A percentile compares a stretch with the other conserved stretches of the same genome.
Evolutionary conservation across 2,329 filamentous ascomycete genomes (phyloP).

Genomic region (Penicillium sp.): DNA sequence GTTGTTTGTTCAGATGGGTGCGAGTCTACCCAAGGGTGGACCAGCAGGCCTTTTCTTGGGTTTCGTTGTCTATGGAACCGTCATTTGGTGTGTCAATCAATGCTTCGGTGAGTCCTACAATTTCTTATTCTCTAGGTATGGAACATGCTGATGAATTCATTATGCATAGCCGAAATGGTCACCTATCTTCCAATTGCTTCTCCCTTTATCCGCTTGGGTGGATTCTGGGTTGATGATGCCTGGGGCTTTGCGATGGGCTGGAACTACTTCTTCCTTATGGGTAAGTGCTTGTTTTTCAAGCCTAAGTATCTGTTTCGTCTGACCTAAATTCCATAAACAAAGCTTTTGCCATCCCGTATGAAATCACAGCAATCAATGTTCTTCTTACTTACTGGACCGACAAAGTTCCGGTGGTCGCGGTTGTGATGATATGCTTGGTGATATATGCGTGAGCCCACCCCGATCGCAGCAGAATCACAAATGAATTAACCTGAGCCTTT

Average conservation of each 20-base stretch:
- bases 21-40: conserved; percentile 43
- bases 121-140: not conserved
- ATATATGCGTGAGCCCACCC: conserved; percentile 40
- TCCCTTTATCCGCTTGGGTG: conserved; percentile 35
- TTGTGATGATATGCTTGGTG: conserved; percentile 46
- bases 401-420: conserved; percentile 38
- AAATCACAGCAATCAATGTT: conserved; percentile 24
- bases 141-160: not conserved
- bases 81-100: conserved; percentile 43
- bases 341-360: conserved; percentile 18
- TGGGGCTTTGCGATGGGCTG: conserved; percentile 39
- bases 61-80: conserved; percentile 31
- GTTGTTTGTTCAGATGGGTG: conserved; percentile 43
- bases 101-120: conserved; percentile 31
- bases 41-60: conserved; percentile 46
- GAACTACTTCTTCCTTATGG: conserved; percentile 39
- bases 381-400: conserved; percentile 26
- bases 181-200: conserved; percentile 39
- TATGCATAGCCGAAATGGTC: conserved; percentile 38
- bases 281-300: no score
- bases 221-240: conserved; percentile 39
- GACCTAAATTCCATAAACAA: not conserved
- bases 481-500: not conserved
- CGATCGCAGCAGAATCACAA: not conserved
- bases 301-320: not conserved